phyloP scores from a whole-genome alignment of 306 rosid genomes.

The Arachis hypogaea region DNA sequence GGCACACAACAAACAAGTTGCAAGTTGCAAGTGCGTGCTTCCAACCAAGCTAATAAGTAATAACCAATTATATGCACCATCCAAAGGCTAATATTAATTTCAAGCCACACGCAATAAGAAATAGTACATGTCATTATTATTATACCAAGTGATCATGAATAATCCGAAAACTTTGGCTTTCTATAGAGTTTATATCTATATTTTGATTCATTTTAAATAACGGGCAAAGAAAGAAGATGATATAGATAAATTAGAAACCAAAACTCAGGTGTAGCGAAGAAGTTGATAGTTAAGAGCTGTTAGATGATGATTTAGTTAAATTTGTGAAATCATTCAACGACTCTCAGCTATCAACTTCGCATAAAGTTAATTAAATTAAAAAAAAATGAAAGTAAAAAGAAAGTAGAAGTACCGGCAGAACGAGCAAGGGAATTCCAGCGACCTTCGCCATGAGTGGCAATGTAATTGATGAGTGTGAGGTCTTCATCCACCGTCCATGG shows the following conservation, averaged over 20 bases:
- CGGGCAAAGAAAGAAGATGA: too few relatives aligned
- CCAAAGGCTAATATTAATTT: not conserved
- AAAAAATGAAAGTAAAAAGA: not conserved
- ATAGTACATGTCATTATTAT: not conserved
- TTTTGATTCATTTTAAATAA: too few relatives aligned
- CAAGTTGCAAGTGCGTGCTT: constrained; percentile 30
- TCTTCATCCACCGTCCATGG: constrained; percentile 98
- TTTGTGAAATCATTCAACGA: too few relatives aligned
- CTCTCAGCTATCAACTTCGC: too few relatives aligned
- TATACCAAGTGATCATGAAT: not conserved
- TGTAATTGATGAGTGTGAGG: constrained; percentile 80
- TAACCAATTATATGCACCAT: constrained; percentile 3
- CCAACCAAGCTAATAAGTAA: constrained; percentile 13
- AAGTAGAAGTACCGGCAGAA: constrained; percentile 50
- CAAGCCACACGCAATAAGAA: constrained; percentile 17
- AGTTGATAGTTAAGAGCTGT: too few relatives aligned
- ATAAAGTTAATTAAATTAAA: not conserved
- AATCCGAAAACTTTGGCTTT: constrained; percentile 25
- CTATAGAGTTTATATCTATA: not conserved
- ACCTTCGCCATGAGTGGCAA: constrained; percentile 92
- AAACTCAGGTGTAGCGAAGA: too few relatives aligned
- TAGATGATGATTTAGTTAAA: too few relatives aligned
- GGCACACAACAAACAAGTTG: too few relatives aligned
- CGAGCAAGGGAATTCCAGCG: constrained; percentile 97
- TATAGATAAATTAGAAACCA: too few relatives aligned